Base-by-base conservation (phyloP, 805 yeast species). In the Ogataea methylovora region DNA sequence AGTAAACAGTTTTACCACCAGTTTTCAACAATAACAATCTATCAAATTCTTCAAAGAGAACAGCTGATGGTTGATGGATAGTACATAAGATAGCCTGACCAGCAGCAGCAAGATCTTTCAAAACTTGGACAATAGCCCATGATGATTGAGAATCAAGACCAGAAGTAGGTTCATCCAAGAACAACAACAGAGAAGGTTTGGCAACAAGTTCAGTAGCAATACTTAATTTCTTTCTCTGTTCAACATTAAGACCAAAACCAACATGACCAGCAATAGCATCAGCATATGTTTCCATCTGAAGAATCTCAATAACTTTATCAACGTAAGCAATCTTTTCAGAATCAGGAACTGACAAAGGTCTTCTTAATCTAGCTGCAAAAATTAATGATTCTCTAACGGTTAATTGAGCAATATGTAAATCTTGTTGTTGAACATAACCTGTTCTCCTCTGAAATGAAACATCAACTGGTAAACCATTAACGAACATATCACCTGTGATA, bases 81-180 rank as follows among this genome's bases (percentile, higher is more conserved):
- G 81, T 73, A 59, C 79, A 73, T 37, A 75, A 57, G 42, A 75
- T 67, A n/a, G 76, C 71, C 48, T 71, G 76, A 15, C 76, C 76
- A 27, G 73, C 67, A 28, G 63, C 63, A 6, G 71, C 78, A 48
- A 66, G 61, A 33, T 61, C 61, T 45, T 63, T 67, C 48, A 68
- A 59, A 42, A 73, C 67, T 46, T 69, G 66, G 37, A 73, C 61
- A 45, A 75, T 70, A 11, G 79, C 67, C 76, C 77, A 67, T 10
- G 80, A 73, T 19, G 79, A 69, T 46, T 69, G 73, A 4, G 79
- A 69, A 45, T 74, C 79, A 41, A 73, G 54, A 27, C 79, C 79
- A 23, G 79, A 72, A 13, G 79, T 74, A 23, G 79, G 78, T 48
- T 74, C 80, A 57, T 74, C 80, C 38, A 75, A 56, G 48, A 76